Percentiles rank a stretch among this genome's conserved stretches.
Conservation (phyloP, 1,284 basidiomycete genomes). For the Cystobasidium sp. region DNA sequence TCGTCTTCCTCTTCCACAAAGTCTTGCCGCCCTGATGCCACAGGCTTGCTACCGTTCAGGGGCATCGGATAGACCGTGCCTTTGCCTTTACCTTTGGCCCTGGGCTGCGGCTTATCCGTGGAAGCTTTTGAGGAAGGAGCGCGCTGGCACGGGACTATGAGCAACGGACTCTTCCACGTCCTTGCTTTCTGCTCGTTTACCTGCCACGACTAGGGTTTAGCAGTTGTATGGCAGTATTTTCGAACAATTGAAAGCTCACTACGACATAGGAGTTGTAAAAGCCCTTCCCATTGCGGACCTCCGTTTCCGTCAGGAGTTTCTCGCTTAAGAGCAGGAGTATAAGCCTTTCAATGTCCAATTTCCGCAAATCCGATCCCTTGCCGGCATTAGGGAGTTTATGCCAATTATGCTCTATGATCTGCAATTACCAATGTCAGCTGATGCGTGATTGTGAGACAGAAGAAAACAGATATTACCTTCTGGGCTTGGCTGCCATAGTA, state of each 20-base stretch:
- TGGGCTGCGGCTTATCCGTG: no score
- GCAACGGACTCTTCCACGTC: no score
- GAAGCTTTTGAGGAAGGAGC: no score
- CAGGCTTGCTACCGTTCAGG: background rate
- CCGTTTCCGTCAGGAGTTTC: constrained; percentile 14
- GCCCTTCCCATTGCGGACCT: constrained; percentile 2
- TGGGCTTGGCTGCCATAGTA: constrained; percentile 67
- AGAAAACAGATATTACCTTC: constrained; percentile 52
- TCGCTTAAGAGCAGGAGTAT: constrained; percentile 47
- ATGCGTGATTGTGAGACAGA: background rate
- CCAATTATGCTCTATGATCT: constrained; percentile 62
- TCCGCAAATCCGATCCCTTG: constrained; percentile 62
- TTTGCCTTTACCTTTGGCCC: no score
- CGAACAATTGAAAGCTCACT: background rate
- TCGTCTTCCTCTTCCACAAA: constrained; percentile 19
- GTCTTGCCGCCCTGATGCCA: background rate
- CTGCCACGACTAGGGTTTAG: no score
- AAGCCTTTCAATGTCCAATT: constrained; percentile 36
- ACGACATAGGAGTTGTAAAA: constrained; percentile 16
- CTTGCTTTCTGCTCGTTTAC: no score
- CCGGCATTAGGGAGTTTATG: constrained; percentile 64
- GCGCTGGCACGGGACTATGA: no score
- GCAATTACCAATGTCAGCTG: background rate
- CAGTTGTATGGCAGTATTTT: no score
- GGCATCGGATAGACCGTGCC: background rate